Evolutionary conservation across 2,329 filamentous ascomycete genomes (phyloP), one percentile per base, ranked within the genome.

Genomic region (Rutstroemia sp.): DNA sequence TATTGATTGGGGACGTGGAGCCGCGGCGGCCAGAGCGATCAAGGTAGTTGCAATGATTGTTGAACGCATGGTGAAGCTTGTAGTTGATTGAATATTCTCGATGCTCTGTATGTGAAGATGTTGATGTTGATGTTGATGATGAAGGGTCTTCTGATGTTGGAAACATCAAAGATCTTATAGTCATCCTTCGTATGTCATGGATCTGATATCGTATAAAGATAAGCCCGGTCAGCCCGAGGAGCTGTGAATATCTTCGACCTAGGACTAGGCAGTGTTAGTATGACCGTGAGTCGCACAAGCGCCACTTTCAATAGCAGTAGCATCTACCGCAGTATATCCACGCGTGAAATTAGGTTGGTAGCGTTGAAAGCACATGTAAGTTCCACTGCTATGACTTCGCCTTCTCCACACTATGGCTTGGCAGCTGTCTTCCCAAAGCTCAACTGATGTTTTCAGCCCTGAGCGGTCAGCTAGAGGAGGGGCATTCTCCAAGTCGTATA

Each of bases 1-100:
- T 50, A 75, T 71, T 7, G 63, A 58, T 56, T 72, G 70, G 46
- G 70, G 69, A 45, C 58, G 61, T 23, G 64, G 63, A 34, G 62
- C 61, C 39, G 63, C 60, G 48, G 64, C 38, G 47, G 61, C 54
- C 34, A 66, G 53, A 51, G 60, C 61, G 49, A 59, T 60, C 48
- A 65, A 57, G 41, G 59, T 58, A 38, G 59, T 60, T 34, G 59
- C 14, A n/a, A 64, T 38, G 41, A 63, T 47, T 14, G 56, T 46
- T 25, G 59, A 57, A 55, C 61, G 59, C 63, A 65, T 65, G 8
- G 27, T 54, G n/a, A 27, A 37, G 4, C 6, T 25, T 14, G 9
- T 10, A 23, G 25, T 2, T 16, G 4, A 46, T 12, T 25, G 19
- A 7, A 2, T 7, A 8, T 21, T 4, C 4, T 48, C 4, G 19